These are phyloP conservation scores for Emergomyces africanus DNA, from an alignment of 2,329 filamentous ascomycete genomes.

Conservation along the genomic window DNA sequence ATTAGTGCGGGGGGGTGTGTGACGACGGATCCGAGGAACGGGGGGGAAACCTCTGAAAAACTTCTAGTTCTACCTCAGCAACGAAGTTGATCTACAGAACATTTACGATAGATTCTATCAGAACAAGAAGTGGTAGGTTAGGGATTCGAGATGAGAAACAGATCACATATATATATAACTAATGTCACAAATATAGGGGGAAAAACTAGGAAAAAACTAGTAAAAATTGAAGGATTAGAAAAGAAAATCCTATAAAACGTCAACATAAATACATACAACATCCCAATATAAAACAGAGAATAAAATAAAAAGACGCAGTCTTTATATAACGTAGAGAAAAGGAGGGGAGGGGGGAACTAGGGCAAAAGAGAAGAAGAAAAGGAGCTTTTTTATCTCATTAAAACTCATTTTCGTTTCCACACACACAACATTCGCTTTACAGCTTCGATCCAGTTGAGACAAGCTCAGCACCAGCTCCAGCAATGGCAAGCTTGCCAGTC, in stretches of 20 bases:
- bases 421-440: slow-evolving; percentile 1
- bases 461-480: slow-evolving; percentile 65
- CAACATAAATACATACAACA: neutral
- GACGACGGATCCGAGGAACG: no score
- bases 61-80: neutral
- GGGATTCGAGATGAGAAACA: neutral
- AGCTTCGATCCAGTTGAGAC: slow-evolving; percentile 7
- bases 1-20: neutral
- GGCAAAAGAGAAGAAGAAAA: neutral
- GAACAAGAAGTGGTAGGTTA: neutral
- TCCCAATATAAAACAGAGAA: neutral
- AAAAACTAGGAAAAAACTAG: neutral
- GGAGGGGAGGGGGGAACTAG: neutral
- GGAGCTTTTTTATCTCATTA: neutral
- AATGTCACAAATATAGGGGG: neutral
- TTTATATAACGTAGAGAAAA: neutral
- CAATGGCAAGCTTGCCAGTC: slow-evolving; percentile 80
- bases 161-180: neutral
- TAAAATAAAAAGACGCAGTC: neutral
- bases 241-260: neutral
- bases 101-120: neutral
- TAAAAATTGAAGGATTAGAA: neutral
- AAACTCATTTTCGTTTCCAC: neutral
- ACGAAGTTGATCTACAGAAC: neutral
- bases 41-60: neutral